These are phyloP conservation scores for Solanum corneliomulleri DNA, from an alignment of 257 asterid species.

Conservation along the genomic window DNA sequence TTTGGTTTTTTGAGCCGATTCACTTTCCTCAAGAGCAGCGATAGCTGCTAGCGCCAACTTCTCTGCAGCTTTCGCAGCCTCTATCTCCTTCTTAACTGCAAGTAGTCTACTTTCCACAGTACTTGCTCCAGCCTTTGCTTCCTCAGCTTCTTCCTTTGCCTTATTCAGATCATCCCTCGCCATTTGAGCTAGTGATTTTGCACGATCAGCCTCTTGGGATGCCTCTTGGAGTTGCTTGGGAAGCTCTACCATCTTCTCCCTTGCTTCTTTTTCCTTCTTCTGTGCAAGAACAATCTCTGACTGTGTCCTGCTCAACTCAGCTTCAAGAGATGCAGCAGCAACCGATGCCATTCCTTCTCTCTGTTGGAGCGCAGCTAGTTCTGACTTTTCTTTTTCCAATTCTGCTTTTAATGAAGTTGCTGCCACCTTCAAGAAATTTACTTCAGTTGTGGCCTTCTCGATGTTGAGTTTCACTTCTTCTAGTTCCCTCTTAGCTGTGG, in stretches of 20 bases:
- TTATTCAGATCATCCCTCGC: conserved; percentile 53
- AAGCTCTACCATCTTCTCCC: conserved; percentile 63
- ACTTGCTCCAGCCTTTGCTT: conserved; percentile 53
- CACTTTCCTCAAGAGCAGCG: conserved; percentile 70
- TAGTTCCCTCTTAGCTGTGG: conserved; percentile 58
- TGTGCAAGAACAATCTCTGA: conserved; percentile 50
- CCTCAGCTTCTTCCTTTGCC: conserved; percentile 72
- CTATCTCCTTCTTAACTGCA: conserved; percentile 80
- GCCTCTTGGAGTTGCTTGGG: conserved; percentile 65
- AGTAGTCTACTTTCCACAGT: conserved; percentile 56
- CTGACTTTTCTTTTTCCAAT: conserved; percentile 55
- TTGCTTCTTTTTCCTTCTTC: conserved; percentile 54
- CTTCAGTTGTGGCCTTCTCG: conserved; percentile 51
- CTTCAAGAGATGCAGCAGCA: conserved; percentile 71
- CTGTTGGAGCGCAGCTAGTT: conserved; percentile 45
- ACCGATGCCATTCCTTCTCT: conserved; percentile 85
- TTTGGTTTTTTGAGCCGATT: conserved; percentile 30
- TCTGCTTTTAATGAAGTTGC: conserved; percentile 50
- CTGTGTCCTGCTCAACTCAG: conserved; percentile 48
- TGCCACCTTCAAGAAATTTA: conserved; percentile 56
- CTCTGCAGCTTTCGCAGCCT: conserved; percentile 85
- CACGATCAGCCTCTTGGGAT: conserved; percentile 59
- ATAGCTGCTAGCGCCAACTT: conserved; percentile 79
- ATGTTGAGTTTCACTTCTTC: conserved; percentile 62
- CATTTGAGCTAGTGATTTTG: conserved; percentile 29